phyloP scores from a whole-genome alignment of 495 filamentous ascomycete genomes.

The Xylaria intraflava region DNA sequence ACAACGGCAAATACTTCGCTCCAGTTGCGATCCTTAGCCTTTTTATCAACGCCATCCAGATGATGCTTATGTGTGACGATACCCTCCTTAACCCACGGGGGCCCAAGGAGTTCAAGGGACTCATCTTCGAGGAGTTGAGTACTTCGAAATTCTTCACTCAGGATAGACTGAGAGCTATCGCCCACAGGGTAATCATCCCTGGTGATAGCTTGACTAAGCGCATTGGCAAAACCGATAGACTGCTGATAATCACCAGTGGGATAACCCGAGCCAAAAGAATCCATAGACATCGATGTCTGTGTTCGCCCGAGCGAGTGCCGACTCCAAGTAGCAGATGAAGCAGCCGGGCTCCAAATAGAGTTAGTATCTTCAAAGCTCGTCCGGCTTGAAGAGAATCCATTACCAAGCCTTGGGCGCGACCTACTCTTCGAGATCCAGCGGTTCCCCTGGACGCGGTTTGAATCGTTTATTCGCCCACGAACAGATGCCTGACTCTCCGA shows the following conservation, averaged over 20 bases:
- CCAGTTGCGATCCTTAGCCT: conserved; percentile 89
- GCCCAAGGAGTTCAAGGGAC: conserved; percentile 77
- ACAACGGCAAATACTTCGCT: conserved; percentile 96
- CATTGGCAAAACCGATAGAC: conserved; percentile 96
- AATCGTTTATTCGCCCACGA: conserved; percentile 64
- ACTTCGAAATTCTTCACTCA: conserved; percentile 48
- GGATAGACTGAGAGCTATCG: conserved; percentile 43
- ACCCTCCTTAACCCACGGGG: conserved; percentile 97
- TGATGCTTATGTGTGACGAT: conserved; percentile 95
- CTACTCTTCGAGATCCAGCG: conserved; percentile 82
- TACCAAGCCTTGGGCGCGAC: conserved; percentile 72
- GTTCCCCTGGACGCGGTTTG: conserved; percentile 50
- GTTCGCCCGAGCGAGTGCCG: conserved; percentile 86
- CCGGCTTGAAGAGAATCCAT: conserved; percentile 80
- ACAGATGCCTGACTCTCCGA: conserved; percentile 64
- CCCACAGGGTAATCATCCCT: conserved; percentile 71
- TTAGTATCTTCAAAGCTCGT: conserved; percentile 89
- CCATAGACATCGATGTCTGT: conserved; percentile 82
- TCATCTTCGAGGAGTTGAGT: conserved; percentile 83
- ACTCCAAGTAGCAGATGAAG: conserved; percentile 77
- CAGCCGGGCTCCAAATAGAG: conserved; percentile 86
- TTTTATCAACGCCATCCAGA: conserved; percentile 80
- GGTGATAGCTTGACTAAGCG: conserved; percentile 92
- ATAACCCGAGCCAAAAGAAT: conserved; percentile 75
- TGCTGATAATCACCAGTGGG: conserved; percentile 83